Evolutionary conservation across 2,329 filamentous ascomycete species (phyloP), one percentile per base, ranked within the genome.

Genomic region (Neodidymelliopsis sp.): DNA sequence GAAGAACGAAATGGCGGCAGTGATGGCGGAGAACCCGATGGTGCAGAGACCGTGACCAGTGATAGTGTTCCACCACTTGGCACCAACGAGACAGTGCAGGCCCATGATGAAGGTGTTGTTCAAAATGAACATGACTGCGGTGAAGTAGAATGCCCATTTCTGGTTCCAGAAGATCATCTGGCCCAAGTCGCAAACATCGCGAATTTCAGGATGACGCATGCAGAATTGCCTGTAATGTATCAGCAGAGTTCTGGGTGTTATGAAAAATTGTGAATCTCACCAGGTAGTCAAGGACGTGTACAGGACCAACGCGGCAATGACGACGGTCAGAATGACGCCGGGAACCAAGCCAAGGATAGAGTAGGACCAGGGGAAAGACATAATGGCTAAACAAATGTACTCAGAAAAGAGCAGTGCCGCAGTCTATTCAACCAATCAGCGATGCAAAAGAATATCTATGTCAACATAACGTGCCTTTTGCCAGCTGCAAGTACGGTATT

Each of bases 301-400:
- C 4, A 95, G 78, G 1, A 97, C 92, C 13, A 92, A 73, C 4
- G 76, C 81, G 19, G 92, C 91, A 49, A 95, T 82, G 22, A 93
- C 82, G 2, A 89, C 79, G 0, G 92, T 96, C 67, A 96, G 70
- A 54, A 96, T 93, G 43, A 97, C 73, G 18, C 89, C 91, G 0
- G 92, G 91, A 0, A 96, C 90, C 12, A 97, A 81, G 6, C 92
- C 92, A 6, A 97, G 82, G 20, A 93, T 77, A 31, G 90, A 90
- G 74, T 97, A 97, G 0, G 91, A 96, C 82, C 89, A 96, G 0
- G 92, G 92, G 62, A 97, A 97, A 39, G 90, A 95, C 91, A 97
- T 96, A 69, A 96, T 96, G 16, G 83, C 83, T 74, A 97, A 77
- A 71, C 91, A 96, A 51, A 97, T 97, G 72, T 97, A 97, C 78